Evolutionary conservation across 192 early-diverging fungal species (phyloP), one percentile per base, ranked within the genome.

Genomic region (Phlyctochytrium planicorne): DNA sequence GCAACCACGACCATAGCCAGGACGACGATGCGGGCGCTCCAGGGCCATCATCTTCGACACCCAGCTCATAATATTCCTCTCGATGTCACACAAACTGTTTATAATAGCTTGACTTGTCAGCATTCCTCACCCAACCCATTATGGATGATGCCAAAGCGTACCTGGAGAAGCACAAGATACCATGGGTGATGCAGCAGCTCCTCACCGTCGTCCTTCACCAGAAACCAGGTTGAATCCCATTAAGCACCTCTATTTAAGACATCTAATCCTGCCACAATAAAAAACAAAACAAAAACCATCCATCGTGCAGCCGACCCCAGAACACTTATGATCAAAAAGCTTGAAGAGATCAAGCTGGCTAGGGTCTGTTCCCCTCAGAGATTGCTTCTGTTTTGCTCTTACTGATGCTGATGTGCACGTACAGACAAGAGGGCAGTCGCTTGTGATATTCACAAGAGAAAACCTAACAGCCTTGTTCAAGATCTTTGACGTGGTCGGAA

Each of bases 381-480:
- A 10, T 68, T 66, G 10, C 25, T 24, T 68, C 66, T 60, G 30
- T 10, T 17, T 20, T 52, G 60, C 53, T 27, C 30, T 35, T 23
- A 71, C 32, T 20, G 23, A 69, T 29, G 23, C 34, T 24, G 2
- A 59, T 71, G 29, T 23, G 23, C 24, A 35, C 24, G 4, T 25
- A 29, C 34, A 82, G 78, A 68, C 77, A 4, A 69, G 81, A 40
- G 74, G 74, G 20, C 78, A 83, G 55, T 57, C 75, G 16, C 47
- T 78, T 27, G 30, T 71, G 20, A 63, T 76, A 23, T 83, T 80
- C 66, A 78, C 75, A 23, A 37, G 74, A 0, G 76, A 74, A 47
- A 76, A 83, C 37, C 60, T 83, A 27, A 30, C 63, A 2, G 78
- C 75, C 2, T 52, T 83, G 62, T 80, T 76, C 75, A 71, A 75